phyloP scores from a whole-genome alignment of 2,329 filamentous ascomycete genomes.

The Epichloe sp. region DNA sequence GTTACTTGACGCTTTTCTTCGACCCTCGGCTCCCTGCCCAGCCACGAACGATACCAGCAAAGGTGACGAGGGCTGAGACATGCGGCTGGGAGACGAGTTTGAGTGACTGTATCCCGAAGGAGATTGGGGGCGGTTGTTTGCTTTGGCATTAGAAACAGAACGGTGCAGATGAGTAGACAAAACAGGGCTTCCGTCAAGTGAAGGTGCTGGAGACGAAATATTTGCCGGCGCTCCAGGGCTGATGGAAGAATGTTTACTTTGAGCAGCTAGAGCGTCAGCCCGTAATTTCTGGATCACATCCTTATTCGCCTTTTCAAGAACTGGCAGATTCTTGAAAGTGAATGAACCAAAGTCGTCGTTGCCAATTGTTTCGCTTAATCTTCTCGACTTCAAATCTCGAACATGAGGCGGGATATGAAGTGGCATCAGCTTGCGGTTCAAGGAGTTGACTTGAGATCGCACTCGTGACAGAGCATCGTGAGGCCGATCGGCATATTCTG shows the following conservation, averaged over 20 bases:
- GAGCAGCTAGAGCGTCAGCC: constrained; percentile 68
- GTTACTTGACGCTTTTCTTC: constrained; percentile 84
- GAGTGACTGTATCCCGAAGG: constrained; percentile 68
- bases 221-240: constrained; percentile 30
- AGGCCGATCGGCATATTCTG: constrained; percentile 75
- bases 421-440: constrained; percentile 87
- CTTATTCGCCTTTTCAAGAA: constrained; percentile 96
- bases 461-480: constrained; percentile 90
- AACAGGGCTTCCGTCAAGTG: constrained; percentile 74
- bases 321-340: constrained; percentile 91
- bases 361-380: constrained; percentile 79
- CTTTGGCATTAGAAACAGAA: constrained; percentile 72
- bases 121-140: constrained; percentile 66
- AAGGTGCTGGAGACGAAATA: constrained; percentile 48
- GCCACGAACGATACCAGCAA: constrained; percentile 95
- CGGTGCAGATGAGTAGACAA: constrained; percentile 69
- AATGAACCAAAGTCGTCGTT: constrained; percentile 94
- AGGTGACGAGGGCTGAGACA: constrained; percentile 55
- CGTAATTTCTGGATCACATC: constrained; percentile 95
- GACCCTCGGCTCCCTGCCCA: constrained; percentile 60
- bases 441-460: constrained; percentile 68
- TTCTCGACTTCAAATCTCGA: constrained; percentile 72
- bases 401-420: constrained; percentile 94
- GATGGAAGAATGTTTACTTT: constrained; percentile 37
- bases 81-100: constrained; percentile 77